phyloP scores from a whole-genome alignment of 2,329 filamentous ascomycete species.

The Eurotiales sp. region DNA sequence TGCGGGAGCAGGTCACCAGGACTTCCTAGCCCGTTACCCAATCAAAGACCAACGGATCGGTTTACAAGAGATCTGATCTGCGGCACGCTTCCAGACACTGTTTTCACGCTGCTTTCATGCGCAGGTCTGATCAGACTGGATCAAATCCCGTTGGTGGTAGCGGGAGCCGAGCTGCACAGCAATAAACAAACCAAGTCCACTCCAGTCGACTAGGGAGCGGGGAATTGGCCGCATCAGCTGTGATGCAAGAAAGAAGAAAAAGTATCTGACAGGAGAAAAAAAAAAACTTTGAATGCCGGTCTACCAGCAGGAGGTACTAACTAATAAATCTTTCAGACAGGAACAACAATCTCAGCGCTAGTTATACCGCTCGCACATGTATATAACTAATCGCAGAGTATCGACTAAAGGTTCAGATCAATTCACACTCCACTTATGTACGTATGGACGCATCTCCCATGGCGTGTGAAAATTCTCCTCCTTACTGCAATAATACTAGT shows the following conservation, averaged over 20 bases:
- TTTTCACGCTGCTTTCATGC: no score
- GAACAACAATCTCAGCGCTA: background rate
- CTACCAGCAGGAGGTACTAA: background rate
- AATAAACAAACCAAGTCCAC: no score
- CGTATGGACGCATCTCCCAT: no score
- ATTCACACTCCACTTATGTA: no score
- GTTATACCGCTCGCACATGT: background rate
- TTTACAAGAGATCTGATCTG: slow-evolving; percentile 4
- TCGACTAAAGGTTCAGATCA: background rate
- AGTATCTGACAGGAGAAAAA: slow-evolving; percentile 8
- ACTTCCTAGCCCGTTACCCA: slow-evolving; percentile 4
- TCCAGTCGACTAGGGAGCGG: slow-evolving; percentile 5
- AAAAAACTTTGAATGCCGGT: background rate
- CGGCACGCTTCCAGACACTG: slow-evolving; percentile 1
- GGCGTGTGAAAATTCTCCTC: background rate
- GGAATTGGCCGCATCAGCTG: background rate
- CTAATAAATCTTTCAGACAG: background rate
- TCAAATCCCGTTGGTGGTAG: background rate
- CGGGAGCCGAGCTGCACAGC: background rate
- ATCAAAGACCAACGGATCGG: background rate
- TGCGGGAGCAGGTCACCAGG: slow-evolving; percentile 13
- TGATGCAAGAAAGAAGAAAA: slow-evolving; percentile 6
- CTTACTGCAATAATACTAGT: slow-evolving; percentile 11
- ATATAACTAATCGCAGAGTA: background rate
- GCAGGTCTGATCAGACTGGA: background rate